Evolutionary conservation across 805 yeast species (phyloP).

Genomic region (Vanderwaltozyma tropicalis): DNA sequence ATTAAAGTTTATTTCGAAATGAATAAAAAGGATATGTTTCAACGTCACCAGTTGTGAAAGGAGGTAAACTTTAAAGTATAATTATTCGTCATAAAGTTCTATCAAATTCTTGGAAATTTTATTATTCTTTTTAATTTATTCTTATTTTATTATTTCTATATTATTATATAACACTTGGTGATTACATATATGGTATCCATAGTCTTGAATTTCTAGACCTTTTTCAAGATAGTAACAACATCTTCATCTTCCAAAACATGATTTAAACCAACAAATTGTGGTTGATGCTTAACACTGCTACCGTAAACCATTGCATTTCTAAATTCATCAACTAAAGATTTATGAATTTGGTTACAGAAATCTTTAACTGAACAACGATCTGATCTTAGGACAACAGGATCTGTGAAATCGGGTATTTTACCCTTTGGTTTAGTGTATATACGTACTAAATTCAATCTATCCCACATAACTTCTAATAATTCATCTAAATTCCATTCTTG

Average conservation of each 20-base stretch:
- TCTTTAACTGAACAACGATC: constrained; percentile 84
- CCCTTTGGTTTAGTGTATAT: constrained; percentile 98
- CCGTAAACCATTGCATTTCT: constrained; percentile 91
- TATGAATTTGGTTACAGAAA: constrained; percentile 94
- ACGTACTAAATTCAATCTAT: constrained; percentile 76
- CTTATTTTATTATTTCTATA: too few relatives aligned
- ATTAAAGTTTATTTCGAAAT: too few relatives aligned
- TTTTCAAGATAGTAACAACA: constrained; percentile 88
- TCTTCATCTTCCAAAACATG: constrained; percentile 91
- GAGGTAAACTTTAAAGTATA: too few relatives aligned
- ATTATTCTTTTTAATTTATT: too few relatives aligned
- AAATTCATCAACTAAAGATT: constrained; percentile 86
- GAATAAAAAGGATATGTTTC: too few relatives aligned
- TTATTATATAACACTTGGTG: too few relatives aligned
- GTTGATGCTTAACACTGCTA: constrained; percentile 92
- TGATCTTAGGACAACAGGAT: constrained; percentile 84
- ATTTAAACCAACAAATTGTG: constrained; percentile 84
- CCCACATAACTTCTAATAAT: constrained; percentile 92
- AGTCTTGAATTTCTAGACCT: too few relatives aligned
- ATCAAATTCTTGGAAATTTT: too few relatives aligned
- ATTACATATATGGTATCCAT: too few relatives aligned
- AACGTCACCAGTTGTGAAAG: too few relatives aligned
- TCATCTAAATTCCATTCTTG: constrained; percentile 97
- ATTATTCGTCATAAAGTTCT: too few relatives aligned
- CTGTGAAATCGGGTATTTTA: constrained; percentile 80